Conservation (phyloP, 208 protist species). For the Leishmania martiniquensis region DNA sequence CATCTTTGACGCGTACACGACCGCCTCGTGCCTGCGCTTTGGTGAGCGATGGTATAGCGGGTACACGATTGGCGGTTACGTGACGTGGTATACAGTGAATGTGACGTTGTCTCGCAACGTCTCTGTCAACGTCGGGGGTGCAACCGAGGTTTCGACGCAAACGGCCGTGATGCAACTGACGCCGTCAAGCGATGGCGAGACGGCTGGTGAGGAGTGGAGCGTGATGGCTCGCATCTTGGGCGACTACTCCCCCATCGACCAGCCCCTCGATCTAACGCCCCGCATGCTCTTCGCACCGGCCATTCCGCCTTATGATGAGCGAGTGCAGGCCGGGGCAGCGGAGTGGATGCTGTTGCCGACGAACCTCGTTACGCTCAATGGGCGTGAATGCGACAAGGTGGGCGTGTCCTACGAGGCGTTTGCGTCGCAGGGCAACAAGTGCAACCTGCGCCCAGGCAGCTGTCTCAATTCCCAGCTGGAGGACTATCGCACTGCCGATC, state of each 20-base stretch:
- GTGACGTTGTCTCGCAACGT: constrained; percentile 44
- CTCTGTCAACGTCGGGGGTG: constrained; percentile 6
- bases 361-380: constrained; percentile 67
- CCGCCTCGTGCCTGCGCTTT: constrained; percentile 87
- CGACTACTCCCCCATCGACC: constrained; percentile 56
- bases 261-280: constrained; percentile 56
- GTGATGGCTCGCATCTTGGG: constrained; percentile 72
- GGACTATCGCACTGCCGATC: constrained; percentile 67
- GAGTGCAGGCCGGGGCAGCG: constrained; percentile 44
- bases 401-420: constrained; percentile 92
- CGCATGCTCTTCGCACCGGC: constrained; percentile 82
- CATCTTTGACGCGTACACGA: constrained; percentile 51
- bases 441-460: constrained; percentile 54
- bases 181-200: constrained; percentile 41
- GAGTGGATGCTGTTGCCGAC: constrained; percentile 86
- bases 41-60: constrained; percentile 78
- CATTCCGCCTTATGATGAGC: constrained; percentile 35
- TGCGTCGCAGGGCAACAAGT: constrained; percentile 67
- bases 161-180: constrained; percentile 49
- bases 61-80: constrained; percentile 68
- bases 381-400: constrained; percentile 88
- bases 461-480: constrained; percentile 87
- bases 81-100: constrained; percentile 66
- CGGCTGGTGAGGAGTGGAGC: constrained; percentile 35
- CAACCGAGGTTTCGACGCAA: constrained; percentile 3